A percentile compares a stretch with the other conserved stretches of the same genome.
phyloP scores from a whole-genome alignment of 768 basidiomycete genomes.

The Cyclocybe aegerita region DNA sequence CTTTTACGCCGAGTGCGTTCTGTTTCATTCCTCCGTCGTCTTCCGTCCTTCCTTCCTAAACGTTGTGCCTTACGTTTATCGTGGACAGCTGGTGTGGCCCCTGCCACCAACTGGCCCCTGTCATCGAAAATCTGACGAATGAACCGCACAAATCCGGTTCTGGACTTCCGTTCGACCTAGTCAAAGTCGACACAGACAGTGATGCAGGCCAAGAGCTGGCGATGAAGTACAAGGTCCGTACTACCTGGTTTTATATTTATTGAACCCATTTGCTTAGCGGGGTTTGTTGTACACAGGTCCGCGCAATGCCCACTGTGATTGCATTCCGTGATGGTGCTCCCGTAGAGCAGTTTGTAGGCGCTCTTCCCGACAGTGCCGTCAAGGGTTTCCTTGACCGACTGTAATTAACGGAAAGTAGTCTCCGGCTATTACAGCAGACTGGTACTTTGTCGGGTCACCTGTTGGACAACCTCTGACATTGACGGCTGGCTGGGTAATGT shows the following conservation, averaged over 20 bases:
- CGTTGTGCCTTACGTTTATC: background rate
- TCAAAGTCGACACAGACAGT: conserved; percentile 64
- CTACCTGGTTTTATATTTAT: conserved; percentile 1
- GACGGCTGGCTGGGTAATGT: background rate
- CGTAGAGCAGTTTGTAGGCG: conserved; percentile 64
- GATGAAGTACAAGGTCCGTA: conserved; percentile 46
- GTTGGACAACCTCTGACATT: background rate
- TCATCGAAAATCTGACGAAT: conserved; percentile 58
- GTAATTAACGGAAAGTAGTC: conserved; percentile 13
- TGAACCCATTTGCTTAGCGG: background rate
- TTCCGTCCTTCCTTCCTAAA: conserved; percentile 1
- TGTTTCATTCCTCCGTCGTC: background rate
- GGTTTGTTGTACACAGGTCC: conserved; percentile 42
- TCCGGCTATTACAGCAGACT: no score
- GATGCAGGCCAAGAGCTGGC: conserved; percentile 56
- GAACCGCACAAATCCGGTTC: conserved; percentile 48
- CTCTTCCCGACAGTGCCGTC: conserved; percentile 43
- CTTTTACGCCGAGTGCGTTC: conserved; percentile 75
- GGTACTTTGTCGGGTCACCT: background rate
- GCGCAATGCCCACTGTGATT: conserved; percentile 77
- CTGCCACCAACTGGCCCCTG: conserved; percentile 70
- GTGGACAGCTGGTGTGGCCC: conserved; percentile 77
- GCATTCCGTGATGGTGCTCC: conserved; percentile 68
- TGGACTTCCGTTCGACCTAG: conserved; percentile 63
- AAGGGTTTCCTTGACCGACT: conserved; percentile 45